Evolutionary conservation across 202 grass and related monocot species (phyloP).

Genomic region (Eragrostis tef): DNA sequence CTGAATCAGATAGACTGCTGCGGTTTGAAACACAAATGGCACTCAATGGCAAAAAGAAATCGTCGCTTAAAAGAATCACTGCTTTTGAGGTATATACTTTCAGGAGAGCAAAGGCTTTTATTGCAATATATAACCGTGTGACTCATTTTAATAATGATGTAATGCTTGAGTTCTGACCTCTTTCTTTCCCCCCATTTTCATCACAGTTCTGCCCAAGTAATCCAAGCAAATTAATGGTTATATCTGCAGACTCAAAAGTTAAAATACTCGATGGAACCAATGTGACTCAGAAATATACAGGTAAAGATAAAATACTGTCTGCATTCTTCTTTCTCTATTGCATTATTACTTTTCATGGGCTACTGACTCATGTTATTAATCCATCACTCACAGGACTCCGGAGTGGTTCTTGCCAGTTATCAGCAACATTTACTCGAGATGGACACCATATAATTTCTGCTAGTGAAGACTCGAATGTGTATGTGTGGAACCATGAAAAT

Average conservation of each 20-base stretch:
- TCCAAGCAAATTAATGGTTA: constrained; percentile 75
- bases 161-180: constrained; percentile 21
- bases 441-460: constrained; percentile 80
- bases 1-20: constrained; percentile 62
- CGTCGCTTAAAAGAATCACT: constrained; percentile 71
- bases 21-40: constrained; percentile 63
- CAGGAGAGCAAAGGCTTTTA: not conserved
- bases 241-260: constrained; percentile 84
- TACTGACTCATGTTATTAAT: constrained; percentile 28
- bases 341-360: not conserved
- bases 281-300: constrained; percentile 85
- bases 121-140: not conserved
- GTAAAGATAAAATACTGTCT: constrained; percentile 47
- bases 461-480: constrained; percentile 80
- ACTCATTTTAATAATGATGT: constrained; percentile 14
- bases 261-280: constrained; percentile 72
- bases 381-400: constrained; percentile 53
- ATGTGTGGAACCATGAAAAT: constrained; percentile 75
- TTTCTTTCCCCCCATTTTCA: not conserved
- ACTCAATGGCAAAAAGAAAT: constrained; percentile 69
- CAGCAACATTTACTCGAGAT: constrained; percentile 74
- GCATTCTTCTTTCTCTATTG: not conserved
- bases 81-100: constrained; percentile 71
- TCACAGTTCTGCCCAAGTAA: constrained; percentile 85
- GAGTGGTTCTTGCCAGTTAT: constrained; percentile 66